Percentiles rank a stretch among this genome's conserved stretches.
Evolutionary conservation across 2,329 filamentous ascomycete species (phyloP).

Genomic region (Sporothrix phasma): DNA sequence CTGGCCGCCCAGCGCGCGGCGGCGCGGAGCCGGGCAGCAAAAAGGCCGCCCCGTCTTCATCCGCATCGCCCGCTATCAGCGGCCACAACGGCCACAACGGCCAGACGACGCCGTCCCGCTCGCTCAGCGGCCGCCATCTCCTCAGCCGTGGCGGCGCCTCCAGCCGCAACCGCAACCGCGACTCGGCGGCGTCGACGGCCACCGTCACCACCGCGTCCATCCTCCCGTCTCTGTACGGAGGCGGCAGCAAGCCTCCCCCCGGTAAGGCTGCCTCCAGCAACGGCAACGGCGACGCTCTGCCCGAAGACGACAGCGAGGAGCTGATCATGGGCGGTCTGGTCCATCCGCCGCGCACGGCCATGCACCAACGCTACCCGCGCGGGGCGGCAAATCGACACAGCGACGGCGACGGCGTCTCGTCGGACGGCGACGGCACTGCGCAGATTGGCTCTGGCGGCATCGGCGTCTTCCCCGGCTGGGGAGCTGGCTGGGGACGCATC

Average conservation of each 20-base stretch:
- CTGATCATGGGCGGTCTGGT: background rate
- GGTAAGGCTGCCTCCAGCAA: conserved; percentile 13
- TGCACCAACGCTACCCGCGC: background rate
- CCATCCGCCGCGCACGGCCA: background rate
- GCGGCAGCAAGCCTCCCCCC: conserved; percentile 13
- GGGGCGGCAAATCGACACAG: too few relatives aligned
- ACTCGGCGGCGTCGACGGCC: conserved; percentile 8
- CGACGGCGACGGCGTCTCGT: background rate
- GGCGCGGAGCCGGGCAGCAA: background rate
- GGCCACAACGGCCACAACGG: conserved; percentile 18
- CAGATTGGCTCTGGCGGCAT: conserved; percentile 10
- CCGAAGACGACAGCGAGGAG: background rate
- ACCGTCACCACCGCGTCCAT: background rate
- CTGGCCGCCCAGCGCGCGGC: conserved; percentile 22
- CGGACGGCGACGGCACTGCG: background rate
- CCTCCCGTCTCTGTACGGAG: background rate
- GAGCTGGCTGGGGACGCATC: conserved; percentile 32
- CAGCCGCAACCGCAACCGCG: conserved; percentile 1
- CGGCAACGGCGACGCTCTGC: background rate
- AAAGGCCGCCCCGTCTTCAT: background rate
- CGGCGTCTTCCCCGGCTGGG: conserved; percentile 29
- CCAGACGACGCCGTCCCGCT: background rate
- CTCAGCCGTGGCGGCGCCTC: background rate
- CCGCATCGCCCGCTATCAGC: background rate
- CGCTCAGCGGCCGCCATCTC: conserved; percentile 2